Base-by-base conservation (phyloP, 2,329 filamentous ascomycete genomes). In the Acephala macrosclerotiorum region DNA sequence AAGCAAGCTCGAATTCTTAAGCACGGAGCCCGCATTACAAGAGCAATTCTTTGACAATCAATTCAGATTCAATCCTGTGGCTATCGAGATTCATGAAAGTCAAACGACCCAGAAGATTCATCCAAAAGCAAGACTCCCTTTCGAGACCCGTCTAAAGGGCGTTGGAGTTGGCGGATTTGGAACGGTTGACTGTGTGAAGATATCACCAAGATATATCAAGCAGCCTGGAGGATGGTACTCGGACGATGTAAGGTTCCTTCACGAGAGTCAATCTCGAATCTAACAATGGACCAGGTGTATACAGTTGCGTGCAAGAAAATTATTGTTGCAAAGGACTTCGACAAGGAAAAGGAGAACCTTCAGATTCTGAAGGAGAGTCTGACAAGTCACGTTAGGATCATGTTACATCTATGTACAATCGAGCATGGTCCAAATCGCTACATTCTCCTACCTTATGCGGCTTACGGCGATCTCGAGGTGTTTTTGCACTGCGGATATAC, bases 301-400 rank as follows among this genome's bases (percentile, higher is more conserved):
- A 18, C 12, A 12, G 47, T 51, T 18, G 47, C 47, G 4, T 51
- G 47, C 47, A 51, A 51, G 47, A 51, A 51, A 11, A 51, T 51
- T 12, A 51, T 2, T 4, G n/a, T 29, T 5, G 3, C 20, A 14
- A 29, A 51, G 4, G 47, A 51, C 18, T 51, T 51, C 25, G 47
- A 26, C 25, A 6, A 51, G 18, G 47, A 51, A 18, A 51, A 29
- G 14, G 47, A 51, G 12, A 51, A 51, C 12, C 47, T 51, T 2
- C 47, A 51, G 16, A 51, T 51, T 29, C 18, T 51, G 2, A 51
- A 51, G 22, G 25, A 51, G 5, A 51, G 47, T n/a, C 25, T 51
- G 11, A 51, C 47, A 4, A 51, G 25, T 14, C 47, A 51, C 29
- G 22, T 3, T 7, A 26, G 47, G 22, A 51, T 51, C 22, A 29